Evolutionary conservation across 306 rosid species (phyloP).

Genomic region (Prunus mongolica): DNA sequence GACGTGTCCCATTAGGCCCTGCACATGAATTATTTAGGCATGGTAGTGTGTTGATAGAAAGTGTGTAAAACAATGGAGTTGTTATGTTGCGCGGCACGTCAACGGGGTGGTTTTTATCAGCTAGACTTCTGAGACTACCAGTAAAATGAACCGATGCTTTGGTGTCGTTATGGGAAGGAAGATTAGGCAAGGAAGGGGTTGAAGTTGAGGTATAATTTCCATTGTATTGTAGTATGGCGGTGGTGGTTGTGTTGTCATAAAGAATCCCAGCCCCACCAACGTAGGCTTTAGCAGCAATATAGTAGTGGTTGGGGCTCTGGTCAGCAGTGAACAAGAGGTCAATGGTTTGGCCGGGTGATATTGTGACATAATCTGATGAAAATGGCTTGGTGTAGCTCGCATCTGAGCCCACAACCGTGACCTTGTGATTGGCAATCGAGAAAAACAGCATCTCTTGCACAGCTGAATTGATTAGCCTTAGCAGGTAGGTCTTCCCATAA

Average conservation of each 20-base stretch:
- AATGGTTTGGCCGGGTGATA: slow-evolving; percentile 30
- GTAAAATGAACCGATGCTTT: slow-evolving; percentile 14
- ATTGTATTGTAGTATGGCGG: slow-evolving; percentile 16
- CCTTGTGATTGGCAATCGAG: slow-evolving; percentile 22
- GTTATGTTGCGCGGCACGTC: slow-evolving; percentile 12
- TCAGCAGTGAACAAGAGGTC: slow-evolving; percentile 22
- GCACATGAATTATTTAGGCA: slow-evolving; percentile 22
- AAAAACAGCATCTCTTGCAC: slow-evolving; percentile 13
- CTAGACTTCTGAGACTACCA: slow-evolving; percentile 17
- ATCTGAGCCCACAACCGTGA: slow-evolving; percentile 29
- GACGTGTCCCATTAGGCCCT: slow-evolving; percentile 24
- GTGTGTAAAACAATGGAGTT: background rate
- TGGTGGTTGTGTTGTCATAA: slow-evolving; percentile 27
- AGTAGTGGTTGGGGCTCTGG: slow-evolving; percentile 13
- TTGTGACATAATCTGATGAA: slow-evolving; percentile 3
- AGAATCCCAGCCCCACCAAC: background rate
- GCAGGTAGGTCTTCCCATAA: slow-evolving; percentile 26
- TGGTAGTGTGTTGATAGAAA: slow-evolving; percentile 15
- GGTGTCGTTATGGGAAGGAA: slow-evolving; percentile 21
- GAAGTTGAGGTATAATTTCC: background rate
- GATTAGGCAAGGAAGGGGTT: background rate
- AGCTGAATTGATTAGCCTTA: slow-evolving; percentile 18
- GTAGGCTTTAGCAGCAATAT: slow-evolving; percentile 26
- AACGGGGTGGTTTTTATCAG: background rate
- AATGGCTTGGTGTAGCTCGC: slow-evolving; percentile 31